phyloP scores from a whole-genome alignment of 2,329 filamentous ascomycete genomes.

The Nothopassalora personata region DNA sequence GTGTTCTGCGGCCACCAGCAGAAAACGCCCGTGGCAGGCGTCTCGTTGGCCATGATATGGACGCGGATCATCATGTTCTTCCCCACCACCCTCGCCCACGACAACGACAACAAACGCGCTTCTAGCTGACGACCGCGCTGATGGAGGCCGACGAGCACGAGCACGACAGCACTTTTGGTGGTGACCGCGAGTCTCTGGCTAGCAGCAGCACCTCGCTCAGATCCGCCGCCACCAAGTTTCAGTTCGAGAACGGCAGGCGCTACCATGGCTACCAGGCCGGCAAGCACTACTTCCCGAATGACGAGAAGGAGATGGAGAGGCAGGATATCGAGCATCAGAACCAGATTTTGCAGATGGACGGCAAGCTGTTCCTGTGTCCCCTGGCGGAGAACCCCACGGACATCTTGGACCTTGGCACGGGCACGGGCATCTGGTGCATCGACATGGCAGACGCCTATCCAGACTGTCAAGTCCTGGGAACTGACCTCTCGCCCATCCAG shows the following conservation, averaged over 20 bases:
- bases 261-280: constrained; percentile 30
- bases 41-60: background rate
- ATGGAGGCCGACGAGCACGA: constrained; percentile 28
- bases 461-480: constrained; percentile 32
- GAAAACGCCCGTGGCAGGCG: background rate
- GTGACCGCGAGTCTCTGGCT: constrained; percentile 23
- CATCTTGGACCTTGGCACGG: constrained; percentile 48
- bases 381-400: constrained; percentile 33
- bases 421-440: constrained; percentile 27
- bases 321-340: constrained; percentile 32
- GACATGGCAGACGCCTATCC: constrained; percentile 35
- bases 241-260: constrained; percentile 25
- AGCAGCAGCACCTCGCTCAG: constrained; percentile 18
- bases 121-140: background rate
- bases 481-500: constrained; percentile 29
- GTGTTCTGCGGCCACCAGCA: background rate
- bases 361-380: constrained; percentile 40
- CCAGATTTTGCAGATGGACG: constrained; percentile 27
- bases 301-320: constrained; percentile 29
- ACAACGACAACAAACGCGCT: background rate
- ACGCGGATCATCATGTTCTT: background rate
- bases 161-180: constrained; percentile 27
- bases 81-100: background rate
- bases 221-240: constrained; percentile 12
- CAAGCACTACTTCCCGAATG: constrained; percentile 31